Evolutionary conservation across 345 rosid species (phyloP), one percentile per base, ranked within the genome.

Genomic region (Melaleuca quinquenervia): DNA sequence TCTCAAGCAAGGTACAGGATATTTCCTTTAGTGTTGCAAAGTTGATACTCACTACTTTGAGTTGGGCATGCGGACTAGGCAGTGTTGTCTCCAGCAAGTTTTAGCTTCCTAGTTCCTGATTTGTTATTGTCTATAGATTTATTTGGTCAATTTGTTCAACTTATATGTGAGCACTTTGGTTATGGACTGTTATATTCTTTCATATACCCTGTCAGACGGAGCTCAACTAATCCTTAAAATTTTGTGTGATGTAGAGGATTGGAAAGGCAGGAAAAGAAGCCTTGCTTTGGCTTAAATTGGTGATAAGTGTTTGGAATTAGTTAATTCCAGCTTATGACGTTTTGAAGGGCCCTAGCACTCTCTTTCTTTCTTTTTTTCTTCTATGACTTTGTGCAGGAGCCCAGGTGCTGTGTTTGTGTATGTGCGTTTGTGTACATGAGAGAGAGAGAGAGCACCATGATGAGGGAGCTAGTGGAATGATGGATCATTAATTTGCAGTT

Each of bases 1-100:
- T 92, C 90, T 97, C 87, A 97, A 96, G 93, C 97, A 93, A 84
- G 99, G 99, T 97, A 89, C 11, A 16, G 44, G 76, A 52, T 48
- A 48, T 86, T 76, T 62, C 87, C 83, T 74, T 32, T 9, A 58
- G 41, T 86, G 58, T 27, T 29, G 44, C 44, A n/a, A 48, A 50
- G 58, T 82, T 70, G 80, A 70, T 70, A 2, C 76, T 62, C 76
- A 8, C 36, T 70, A 18, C 14, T 36, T 36, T 70, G 80, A 36
- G 80, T 70, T 70, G 36, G 80, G 48, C 80, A 36, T 10, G 80
- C 2, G 48, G 80, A 70, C 48, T 70, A 70, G 48, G 24, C 80
- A 18, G 80, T 70, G 26, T 70, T 36, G 80, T 70, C 78, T 36
- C 48, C 26, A 18, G 36, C 26, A 0, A 70, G 26, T 70, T 70